Percentiles rank a stretch among this genome's conserved stretches.
These are phyloP conservation scores for Schoenoplectus tabernaemontani DNA, from an alignment of 202 grass and related monocot genomes.

Conservation along the genomic window DNA sequence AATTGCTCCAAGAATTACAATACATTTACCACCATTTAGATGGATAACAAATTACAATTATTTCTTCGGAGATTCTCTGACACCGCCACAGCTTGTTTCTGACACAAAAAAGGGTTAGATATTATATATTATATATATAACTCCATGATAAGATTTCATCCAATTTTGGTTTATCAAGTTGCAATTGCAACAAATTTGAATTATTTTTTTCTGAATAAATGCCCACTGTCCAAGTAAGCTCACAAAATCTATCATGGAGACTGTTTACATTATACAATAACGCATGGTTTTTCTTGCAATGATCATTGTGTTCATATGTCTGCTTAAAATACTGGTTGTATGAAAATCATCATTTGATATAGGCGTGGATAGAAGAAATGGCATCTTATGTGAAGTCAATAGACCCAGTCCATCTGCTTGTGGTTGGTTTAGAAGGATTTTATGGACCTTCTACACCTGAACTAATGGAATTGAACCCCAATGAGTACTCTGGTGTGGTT, in stretches of 20 bases:
- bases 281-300: neutral
- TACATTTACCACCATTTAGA: neutral
- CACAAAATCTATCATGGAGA: too few relatives aligned
- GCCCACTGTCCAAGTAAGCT: too few relatives aligned
- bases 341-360: constrained; percentile 4
- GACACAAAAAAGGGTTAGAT: neutral
- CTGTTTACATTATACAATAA: neutral
- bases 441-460: constrained; percentile 68
- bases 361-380: constrained; percentile 95
- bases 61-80: neutral
- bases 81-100: neutral
- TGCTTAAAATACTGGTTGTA: constrained; percentile 7
- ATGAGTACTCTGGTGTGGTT: constrained; percentile 33
- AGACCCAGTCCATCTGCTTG: constrained; percentile 52
- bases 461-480: constrained; percentile 44
- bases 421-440: constrained; percentile 66
- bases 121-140: too few relatives aligned
- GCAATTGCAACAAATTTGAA: too few relatives aligned
- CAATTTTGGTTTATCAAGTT: too few relatives aligned
- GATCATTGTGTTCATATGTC: neutral
- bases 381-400: constrained; percentile 60
- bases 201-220: too few relatives aligned
- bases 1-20: neutral
- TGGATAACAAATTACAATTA: neutral
- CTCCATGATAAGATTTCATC: too few relatives aligned